A percentile compares a stretch with the other conserved stretches of the same genome.
Evolutionary conservation across 2,329 filamentous ascomycete species (phyloP).

Genomic region (Colletotrichum magnum): DNA sequence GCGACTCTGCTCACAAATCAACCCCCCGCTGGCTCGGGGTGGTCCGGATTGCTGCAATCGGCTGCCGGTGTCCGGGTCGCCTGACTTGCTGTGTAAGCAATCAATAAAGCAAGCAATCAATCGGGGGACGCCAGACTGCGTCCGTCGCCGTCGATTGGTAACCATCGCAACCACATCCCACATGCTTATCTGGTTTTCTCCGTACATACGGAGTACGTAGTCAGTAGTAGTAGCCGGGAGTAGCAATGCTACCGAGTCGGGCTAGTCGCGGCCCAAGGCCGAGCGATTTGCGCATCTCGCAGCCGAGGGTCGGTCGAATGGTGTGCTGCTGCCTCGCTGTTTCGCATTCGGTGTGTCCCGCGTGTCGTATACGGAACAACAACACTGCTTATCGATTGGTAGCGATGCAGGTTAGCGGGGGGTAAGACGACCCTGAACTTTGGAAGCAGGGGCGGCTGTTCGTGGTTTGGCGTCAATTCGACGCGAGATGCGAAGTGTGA

Average conservation of each 20-base stretch:
- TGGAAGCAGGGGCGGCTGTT: slow-evolving; percentile 1
- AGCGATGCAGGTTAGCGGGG: slow-evolving; percentile 7
- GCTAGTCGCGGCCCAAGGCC: slow-evolving; percentile 17
- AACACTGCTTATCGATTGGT: slow-evolving; percentile 16
- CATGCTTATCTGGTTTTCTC: slow-evolving; percentile 25
- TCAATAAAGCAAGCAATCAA: slow-evolving; percentile 5
- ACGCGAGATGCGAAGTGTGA: slow-evolving; percentile 14
- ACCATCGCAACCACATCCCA: slow-evolving; percentile 33
- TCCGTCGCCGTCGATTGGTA: slow-evolving; percentile 15
- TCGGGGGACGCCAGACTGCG: neutral
- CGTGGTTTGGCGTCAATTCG: neutral
- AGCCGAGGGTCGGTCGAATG: slow-evolving; percentile 2
- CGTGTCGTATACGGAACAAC: neutral
- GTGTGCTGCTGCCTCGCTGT: neutral
- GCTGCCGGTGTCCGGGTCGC: slow-evolving; percentile 10
- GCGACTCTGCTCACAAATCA: slow-evolving; percentile 32
- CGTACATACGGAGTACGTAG: neutral
- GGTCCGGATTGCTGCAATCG: slow-evolving; percentile 14
- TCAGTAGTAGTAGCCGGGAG: too few relatives aligned
- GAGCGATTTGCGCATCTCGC: slow-evolving; percentile 20
- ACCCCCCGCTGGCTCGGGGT: neutral
- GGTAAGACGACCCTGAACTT: neutral
- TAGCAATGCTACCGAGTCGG: slow-evolving; percentile 6
- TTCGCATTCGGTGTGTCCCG: slow-evolving; percentile 24
- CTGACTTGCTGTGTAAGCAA: slow-evolving; percentile 35